Conservation (phyloP, 768 basidiomycete genomes). For the Candolleomyces aberdarensis region DNA sequence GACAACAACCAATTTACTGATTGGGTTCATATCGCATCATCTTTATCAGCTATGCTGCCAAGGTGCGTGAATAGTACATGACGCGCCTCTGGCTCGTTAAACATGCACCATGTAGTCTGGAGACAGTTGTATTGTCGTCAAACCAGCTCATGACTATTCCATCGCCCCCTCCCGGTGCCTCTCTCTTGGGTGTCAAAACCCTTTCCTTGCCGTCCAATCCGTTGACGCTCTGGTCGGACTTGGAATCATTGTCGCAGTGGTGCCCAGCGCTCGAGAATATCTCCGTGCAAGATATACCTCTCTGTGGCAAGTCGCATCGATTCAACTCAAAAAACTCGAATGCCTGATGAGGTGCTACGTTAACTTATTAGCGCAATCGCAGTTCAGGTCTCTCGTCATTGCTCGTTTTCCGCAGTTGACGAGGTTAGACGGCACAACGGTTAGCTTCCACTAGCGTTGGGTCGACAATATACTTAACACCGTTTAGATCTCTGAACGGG, state of each 20-base stretch:
- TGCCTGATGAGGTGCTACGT: neutral
- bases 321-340: neutral
- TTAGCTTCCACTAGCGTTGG: slow-evolving; percentile 31
- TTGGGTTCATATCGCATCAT: slow-evolving; percentile 51
- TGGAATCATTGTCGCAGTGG: slow-evolving; percentile 69
- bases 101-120: slow-evolving; percentile 42
- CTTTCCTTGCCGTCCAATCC: slow-evolving; percentile 64
- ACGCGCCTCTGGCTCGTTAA: neutral
- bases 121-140: slow-evolving; percentile 61
- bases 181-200: slow-evolving; percentile 42
- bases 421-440: slow-evolving; percentile 60
- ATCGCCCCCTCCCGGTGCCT: slow-evolving; percentile 24
- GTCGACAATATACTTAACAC: neutral
- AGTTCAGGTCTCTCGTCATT: slow-evolving; percentile 58
- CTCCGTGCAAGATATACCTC: slow-evolving; percentile 59
- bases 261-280: slow-evolving; percentile 64
- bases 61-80: slow-evolving; percentile 37
- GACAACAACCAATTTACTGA: slow-evolving; percentile 61
- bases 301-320: slow-evolving; percentile 39
- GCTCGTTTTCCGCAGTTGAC: slow-evolving; percentile 65
- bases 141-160: slow-evolving; percentile 58
- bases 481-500: slow-evolving; percentile 60
- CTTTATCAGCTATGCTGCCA: slow-evolving; percentile 34
- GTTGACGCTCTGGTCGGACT: slow-evolving; percentile 53
- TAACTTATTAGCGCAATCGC: slow-evolving; percentile 1